Evolutionary conservation across 306 rosid genomes (phyloP), one percentile per base, ranked within the genome.

Genomic region (Gastrolobium bilobum): DNA sequence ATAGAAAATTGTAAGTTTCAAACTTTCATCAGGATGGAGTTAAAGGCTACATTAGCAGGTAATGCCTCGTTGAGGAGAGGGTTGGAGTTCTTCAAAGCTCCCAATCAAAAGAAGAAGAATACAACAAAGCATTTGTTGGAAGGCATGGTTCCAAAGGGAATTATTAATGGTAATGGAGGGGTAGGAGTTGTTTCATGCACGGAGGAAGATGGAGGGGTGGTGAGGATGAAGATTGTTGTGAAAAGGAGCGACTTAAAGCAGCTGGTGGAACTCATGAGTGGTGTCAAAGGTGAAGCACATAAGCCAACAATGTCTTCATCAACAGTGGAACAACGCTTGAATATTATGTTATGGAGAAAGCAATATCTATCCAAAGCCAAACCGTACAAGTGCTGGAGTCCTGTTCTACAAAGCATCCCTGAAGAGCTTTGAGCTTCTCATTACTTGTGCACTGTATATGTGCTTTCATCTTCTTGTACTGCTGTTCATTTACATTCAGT

Each of bases 331-430:
- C 87, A 88, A 54, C 31, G 89, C 35, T 33, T 90, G 48, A 75
- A 52, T 68, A 50, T 50, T 61, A 37, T 65, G 35, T 46, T 86
- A 60, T 20, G 87, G 57, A 81, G 60, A 57, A 90, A 85, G 82
- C 82, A 85, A 20, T 43, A 77, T 72, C 4, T 15, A 6, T 11
- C 61, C 8, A 79, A 38, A 53, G 73, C 63, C 47, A 87, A 81
- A 68, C 8, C 43, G 10, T 63, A 70, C 43, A 58, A 48, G 42
- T 75, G 75, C 5, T 89, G 90, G 94, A 76, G 82, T 50, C 92
- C 92, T 50, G 87, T 77, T 0, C 82, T 90, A 26, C 91, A 83
- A 38, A 84, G 84, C 87, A 88, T 90, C 77, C 94, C 89, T 3
- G 94, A 88, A 77, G 82, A 86, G 53, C 20, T 10, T 64, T n/a